Conservation (phyloP, 2,329 filamentous ascomycete genomes). For the Colletotrichum euphorbiae region DNA sequence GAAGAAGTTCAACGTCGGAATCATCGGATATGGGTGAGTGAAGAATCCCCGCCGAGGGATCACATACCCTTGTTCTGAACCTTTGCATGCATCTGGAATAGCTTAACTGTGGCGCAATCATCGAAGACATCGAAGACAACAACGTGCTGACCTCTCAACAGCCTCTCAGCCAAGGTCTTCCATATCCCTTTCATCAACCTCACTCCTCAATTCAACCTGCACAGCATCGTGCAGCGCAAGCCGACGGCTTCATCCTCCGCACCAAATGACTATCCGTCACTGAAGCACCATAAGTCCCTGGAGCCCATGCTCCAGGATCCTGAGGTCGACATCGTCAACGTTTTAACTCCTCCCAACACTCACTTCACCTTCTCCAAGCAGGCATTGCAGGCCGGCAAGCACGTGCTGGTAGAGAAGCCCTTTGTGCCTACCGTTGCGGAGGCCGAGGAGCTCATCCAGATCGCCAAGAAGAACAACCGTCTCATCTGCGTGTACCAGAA, state of each 20-base stretch:
- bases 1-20: conserved; percentile 61
- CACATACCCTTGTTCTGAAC: conserved; percentile 15
- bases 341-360: conserved; percentile 78
- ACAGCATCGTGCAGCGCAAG: conserved; percentile 80
- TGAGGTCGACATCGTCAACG: conserved; percentile 74
- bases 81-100: conserved; percentile 14
- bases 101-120: not conserved
- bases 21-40: conserved; percentile 64
- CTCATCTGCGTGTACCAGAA: conserved; percentile 80
- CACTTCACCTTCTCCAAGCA: conserved; percentile 75
- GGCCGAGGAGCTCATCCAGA: conserved; percentile 70
- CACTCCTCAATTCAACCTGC: conserved; percentile 73
- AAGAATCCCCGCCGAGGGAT: conserved; percentile 6
- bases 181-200: conserved; percentile 82
- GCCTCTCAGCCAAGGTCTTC: conserved; percentile 79
- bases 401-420: conserved; percentile 86
- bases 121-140: not conserved
- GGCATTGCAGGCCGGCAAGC: conserved; percentile 77
- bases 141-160: conserved; percentile 44
- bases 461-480: conserved; percentile 63
- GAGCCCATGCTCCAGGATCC: conserved; percentile 74
- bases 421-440: conserved; percentile 79
- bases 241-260: conserved; percentile 77
- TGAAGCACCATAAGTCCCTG: conserved; percentile 72
- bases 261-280: conserved; percentile 72